Evolutionary conservation across 768 basidiomycete genomes (phyloP).

Genomic region (Amanita brunnescens): DNA sequence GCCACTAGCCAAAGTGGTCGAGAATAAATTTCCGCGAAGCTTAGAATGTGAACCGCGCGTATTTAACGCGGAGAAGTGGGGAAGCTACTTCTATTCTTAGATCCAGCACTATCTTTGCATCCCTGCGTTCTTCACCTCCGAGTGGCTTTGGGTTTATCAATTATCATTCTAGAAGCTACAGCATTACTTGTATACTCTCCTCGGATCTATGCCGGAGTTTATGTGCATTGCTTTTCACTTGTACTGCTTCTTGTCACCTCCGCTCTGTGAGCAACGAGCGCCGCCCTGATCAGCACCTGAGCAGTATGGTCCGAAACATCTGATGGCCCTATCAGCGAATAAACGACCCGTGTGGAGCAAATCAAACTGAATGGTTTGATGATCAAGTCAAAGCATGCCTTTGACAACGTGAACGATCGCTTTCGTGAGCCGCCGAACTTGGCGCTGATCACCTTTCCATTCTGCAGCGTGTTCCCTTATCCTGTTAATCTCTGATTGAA

Average conservation of each 20-base stretch:
- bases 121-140: not conserved
- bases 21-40: not conserved
- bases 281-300: no score
- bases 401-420: conserved; percentile 54
- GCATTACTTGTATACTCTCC: no score
- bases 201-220: no score
- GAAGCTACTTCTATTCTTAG: not conserved
- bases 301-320: no score
- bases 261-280: no score
- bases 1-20: not conserved
- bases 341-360: not conserved
- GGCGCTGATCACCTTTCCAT: conserved; percentile 54
- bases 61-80: not conserved
- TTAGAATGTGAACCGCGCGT: not conserved
- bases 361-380: not conserved
- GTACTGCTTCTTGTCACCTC: no score
- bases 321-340: no score
- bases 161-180: no score
- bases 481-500: conserved; percentile 45
- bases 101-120: not conserved
- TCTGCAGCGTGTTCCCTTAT: conserved; percentile 40
- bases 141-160: not conserved
- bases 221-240: no score
- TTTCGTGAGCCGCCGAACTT: conserved; percentile 56
- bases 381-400: conserved; percentile 43